Evolutionary conservation across 805 yeast species (phyloP), one percentile per base, ranked within the genome.

Genomic region (Pichia manshurica): DNA sequence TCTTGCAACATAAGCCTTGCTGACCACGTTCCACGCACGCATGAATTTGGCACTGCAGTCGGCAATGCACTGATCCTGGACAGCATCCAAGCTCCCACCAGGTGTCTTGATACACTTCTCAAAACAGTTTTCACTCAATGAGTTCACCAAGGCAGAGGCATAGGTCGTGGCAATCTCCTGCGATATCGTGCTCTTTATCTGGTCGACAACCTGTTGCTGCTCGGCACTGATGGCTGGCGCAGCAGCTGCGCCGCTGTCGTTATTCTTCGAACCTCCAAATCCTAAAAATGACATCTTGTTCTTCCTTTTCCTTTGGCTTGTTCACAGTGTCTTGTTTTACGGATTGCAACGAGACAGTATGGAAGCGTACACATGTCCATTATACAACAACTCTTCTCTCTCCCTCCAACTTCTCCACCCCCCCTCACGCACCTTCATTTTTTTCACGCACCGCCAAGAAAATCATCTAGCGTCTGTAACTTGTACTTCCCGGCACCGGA

Each of bases 141-240:
- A 84, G 68, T 82, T 84, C 29, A 89, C 95, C 46, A 90, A 71
- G 59, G 87, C 90, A 2, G 91, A 83, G 32, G 95, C 96, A 65
- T 89, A 87, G 17, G 90, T 93, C n/a, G 87, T 78, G 2, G 96
- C 96, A 53, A 90, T 71, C 61, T 90, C 97, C 63, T 81, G 85
- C 37, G 82, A 73, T 48, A 90, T 81, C 60, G 84, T 87, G 17
- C 73, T 70, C 64, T 86, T 84, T 46, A 88, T 67, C 59, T 81
- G 78, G 23, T 77, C 75, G 60, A 83, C 82, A 50, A 82, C 56
- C 53, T 76, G 73, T 45, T 72, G 69, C 6, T 74, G 56, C 37
- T 63, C 63, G 9, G 53, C 19, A 12, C 21, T 22, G 22, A 43
- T 52, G 15, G 53, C 44, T 3, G 17, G 4, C 2, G 39, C 16